These are phyloP conservation scores for Candida tallmaniae DNA, from an alignment of 805 yeast species.

Conservation along the genomic window DNA sequence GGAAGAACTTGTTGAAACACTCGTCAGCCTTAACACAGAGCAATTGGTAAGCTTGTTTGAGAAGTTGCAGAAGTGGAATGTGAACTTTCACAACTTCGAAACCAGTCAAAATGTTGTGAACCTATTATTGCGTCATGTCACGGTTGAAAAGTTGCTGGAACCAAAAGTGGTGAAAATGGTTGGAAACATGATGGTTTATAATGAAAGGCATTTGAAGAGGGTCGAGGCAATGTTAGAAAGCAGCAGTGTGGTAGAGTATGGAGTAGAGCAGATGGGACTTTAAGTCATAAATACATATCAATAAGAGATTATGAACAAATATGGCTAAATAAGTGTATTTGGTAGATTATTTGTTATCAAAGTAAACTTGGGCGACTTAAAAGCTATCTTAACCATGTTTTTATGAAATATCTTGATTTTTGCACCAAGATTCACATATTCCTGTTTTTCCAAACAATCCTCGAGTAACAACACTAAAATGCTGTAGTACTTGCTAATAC, in stretches of 20 bases:
- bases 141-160: constrained; percentile 53
- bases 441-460: too few species aligned
- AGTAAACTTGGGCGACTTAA: too few species aligned
- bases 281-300: too few species aligned
- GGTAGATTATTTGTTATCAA: too few species aligned
- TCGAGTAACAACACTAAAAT: too few species aligned
- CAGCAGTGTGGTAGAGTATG: constrained; percentile 80
- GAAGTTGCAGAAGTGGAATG: constrained; percentile 92
- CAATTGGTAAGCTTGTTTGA: constrained; percentile 60
- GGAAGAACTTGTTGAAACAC: constrained; percentile 56
- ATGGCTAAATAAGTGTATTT: too few species aligned
- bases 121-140: constrained; percentile 54
- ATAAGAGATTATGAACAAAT: neutral
- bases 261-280: constrained; percentile 67
- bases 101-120: constrained; percentile 75
- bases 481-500: too few species aligned
- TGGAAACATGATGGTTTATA: constrained; percentile 81
- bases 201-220: constrained; percentile 77
- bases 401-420: too few species aligned
- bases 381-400: too few species aligned
- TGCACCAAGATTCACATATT: too few species aligned
- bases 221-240: constrained; percentile 79
- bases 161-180: constrained; percentile 64
- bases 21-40: constrained; percentile 52
- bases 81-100: constrained; percentile 74